A percentile compares a stretch with the other conserved stretches of the same genome.
Evolutionary conservation across 2,329 filamentous ascomycete genomes (phyloP).

Genomic region (Claviceps sp.): DNA sequence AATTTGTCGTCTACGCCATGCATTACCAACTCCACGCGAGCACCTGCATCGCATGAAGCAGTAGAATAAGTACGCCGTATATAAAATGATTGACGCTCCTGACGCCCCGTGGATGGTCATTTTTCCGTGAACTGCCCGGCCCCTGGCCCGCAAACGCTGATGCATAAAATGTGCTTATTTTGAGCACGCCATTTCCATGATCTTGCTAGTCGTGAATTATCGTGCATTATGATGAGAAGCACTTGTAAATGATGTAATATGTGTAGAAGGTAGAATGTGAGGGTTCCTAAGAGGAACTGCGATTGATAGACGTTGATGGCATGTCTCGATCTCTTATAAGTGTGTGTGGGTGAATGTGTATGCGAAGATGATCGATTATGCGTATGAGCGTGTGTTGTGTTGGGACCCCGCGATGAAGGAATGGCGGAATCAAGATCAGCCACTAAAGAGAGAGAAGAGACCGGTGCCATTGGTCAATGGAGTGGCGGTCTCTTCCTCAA

Average conservation of each 20-base stretch:
- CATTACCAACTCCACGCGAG: neutral
- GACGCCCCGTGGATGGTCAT: constrained; percentile 1
- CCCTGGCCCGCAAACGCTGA: neutral
- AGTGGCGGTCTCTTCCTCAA: too few species aligned
- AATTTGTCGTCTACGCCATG: neutral
- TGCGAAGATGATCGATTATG: too few species aligned
- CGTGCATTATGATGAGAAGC: neutral
- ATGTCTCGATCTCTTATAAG: too few species aligned
- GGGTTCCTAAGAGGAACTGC: too few species aligned
- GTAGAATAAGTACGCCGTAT: neutral
- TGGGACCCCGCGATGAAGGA: too few species aligned
- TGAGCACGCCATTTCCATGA: neutral
- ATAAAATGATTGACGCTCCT: neutral
- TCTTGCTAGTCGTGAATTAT: neutral
- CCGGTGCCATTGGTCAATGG: too few species aligned
- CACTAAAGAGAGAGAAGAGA: too few species aligned
- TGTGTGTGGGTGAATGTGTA: too few species aligned
- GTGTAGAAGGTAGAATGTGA: neutral
- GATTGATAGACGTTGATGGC: too few species aligned
- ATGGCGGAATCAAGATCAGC: too few species aligned
- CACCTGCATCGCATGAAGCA: neutral
- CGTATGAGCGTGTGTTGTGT: too few species aligned
- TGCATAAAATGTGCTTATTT: neutral
- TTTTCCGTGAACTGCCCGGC: neutral
- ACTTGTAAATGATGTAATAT: neutral